Evolutionary conservation across 2,329 filamentous ascomycete species (phyloP), one percentile per base, ranked within the genome.

Genomic region (Phaeosphaeriaceae sp.): DNA sequence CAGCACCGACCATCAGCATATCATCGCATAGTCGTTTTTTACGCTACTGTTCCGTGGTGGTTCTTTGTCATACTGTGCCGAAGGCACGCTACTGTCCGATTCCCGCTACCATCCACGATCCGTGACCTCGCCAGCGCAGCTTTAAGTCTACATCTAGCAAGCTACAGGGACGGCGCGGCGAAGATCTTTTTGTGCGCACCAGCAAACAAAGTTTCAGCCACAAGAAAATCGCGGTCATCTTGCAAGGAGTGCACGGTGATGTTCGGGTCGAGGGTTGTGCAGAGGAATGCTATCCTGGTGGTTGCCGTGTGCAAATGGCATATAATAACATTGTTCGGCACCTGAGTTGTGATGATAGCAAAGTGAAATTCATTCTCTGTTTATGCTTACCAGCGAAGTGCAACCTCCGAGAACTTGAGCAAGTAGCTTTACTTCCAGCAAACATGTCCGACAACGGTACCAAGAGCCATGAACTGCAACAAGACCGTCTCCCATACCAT

Each of bases 401-500:
- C 35, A 40, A 8, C 6, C n/a, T n/a, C 15, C 13, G 8, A 17
- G 5, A 40, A n/a, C 35, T 40, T 8, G 15, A 17, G 15, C 15
- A n/a, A 40, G 15, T 17, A 40, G 4, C 15, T n/a, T 19, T 21
- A 24, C 24, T 49, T n/a, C 15, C 17, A 40, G 35, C 19, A 9
- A 53, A 7, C 3, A 67, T 65, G 64, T 61, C 59, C 24, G 54
- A 51, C n/a, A 58, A 60, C 42, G 48, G 24, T 15, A 7, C 22
- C 3, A 61, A 62, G 22, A 52, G 54, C 1, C 43, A 46, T n/a
- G 22, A 46, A n/a, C n/a, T n/a, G n/a, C n/a, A n/a, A n/a, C n/a
- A n/a, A 21, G 44, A 60, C 19, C 46, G 48, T 5, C 48, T 67
- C 1, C 64, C 64, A 10, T 56, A 61, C 13, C 66, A 70, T 28